Evolutionary conservation across 257 asterid genomes (phyloP).

Genomic region (Ballota nigra): DNA sequence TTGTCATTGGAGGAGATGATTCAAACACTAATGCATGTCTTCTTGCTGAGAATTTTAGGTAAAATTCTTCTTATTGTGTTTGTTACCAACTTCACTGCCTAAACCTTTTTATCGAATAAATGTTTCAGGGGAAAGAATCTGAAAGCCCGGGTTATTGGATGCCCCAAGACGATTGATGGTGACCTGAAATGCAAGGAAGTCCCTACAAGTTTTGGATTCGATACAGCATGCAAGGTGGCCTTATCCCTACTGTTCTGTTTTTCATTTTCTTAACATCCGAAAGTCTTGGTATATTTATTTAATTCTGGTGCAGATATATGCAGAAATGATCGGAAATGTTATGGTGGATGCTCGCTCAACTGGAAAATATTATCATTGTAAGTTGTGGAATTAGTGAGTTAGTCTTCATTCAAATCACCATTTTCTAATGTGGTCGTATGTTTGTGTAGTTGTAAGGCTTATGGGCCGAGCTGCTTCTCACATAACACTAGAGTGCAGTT

Average conservation of each 20-base stretch:
- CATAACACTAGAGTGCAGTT: conserved; percentile 75
- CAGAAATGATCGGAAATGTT: conserved; percentile 49
- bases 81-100: not conserved
- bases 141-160: conserved; percentile 74
- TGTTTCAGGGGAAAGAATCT: conserved; percentile 54
- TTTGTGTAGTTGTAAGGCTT: conserved; percentile 64
- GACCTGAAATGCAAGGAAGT: conserved; percentile 81
- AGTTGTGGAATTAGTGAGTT: conserved; percentile 20
- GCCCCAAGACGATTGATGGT: conserved; percentile 86
- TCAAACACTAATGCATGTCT: conserved; percentile 90
- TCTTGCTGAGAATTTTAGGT: conserved; percentile 77
- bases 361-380: conserved; percentile 81
- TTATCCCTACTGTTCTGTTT: not conserved
- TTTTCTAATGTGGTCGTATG: not conserved
- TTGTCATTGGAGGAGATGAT: conserved; percentile 89
- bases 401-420: not conserved
- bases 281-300: not conserved
- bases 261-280: not conserved
- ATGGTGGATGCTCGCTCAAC: conserved; percentile 82
- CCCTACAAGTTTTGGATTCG: conserved; percentile 80
- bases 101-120: not conserved
- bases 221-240: conserved; percentile 82
- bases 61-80: not conserved
- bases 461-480: conserved; percentile 92
- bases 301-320: conserved; percentile 56